Evolutionary conservation across 2,329 filamentous ascomycete species (phyloP).

Genomic region (Aspergillus transmontanensis): DNA sequence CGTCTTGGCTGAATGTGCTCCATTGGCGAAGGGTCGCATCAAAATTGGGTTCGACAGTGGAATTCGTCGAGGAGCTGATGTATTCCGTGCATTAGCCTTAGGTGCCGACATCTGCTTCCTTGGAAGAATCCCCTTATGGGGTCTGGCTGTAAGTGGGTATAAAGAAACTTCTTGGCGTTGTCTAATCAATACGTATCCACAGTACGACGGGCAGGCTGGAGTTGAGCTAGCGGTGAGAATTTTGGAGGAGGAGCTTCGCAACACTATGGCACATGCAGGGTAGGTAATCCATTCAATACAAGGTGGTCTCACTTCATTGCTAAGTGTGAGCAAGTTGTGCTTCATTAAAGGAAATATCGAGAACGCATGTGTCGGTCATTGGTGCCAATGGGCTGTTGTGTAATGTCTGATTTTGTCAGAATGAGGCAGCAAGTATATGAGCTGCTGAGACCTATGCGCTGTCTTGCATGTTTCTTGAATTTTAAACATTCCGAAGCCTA

Average conservation of each 20-base stretch:
- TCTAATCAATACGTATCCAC: too few species aligned
- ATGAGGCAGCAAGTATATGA: too few species aligned
- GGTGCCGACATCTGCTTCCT: constrained; percentile 28
- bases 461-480: too few species aligned
- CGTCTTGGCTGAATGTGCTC: constrained; percentile 24
- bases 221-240: constrained; percentile 30
- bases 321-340: too few species aligned
- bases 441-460: too few species aligned
- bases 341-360: too few species aligned
- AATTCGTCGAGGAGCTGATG: constrained; percentile 29
- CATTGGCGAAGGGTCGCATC: constrained; percentile 29
- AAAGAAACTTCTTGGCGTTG: too few species aligned
- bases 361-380: too few species aligned
- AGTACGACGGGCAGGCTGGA: constrained; percentile 29
- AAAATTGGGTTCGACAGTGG: constrained; percentile 30
- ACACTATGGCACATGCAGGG: constrained; percentile 28
- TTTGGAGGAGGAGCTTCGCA: constrained; percentile 25
- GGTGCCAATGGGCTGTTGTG: too few species aligned
- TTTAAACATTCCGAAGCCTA: too few species aligned
- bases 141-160: constrained; percentile 25
- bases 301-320: background rate
- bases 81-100: constrained; percentile 33
- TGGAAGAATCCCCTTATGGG: constrained; percentile 32
- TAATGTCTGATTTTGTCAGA: too few species aligned
- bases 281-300: constrained; percentile 7